Evolutionary conservation across 306 rosid species (phyloP), one percentile per base, ranked within the genome.

Genomic region (Vigna radiata): DNA sequence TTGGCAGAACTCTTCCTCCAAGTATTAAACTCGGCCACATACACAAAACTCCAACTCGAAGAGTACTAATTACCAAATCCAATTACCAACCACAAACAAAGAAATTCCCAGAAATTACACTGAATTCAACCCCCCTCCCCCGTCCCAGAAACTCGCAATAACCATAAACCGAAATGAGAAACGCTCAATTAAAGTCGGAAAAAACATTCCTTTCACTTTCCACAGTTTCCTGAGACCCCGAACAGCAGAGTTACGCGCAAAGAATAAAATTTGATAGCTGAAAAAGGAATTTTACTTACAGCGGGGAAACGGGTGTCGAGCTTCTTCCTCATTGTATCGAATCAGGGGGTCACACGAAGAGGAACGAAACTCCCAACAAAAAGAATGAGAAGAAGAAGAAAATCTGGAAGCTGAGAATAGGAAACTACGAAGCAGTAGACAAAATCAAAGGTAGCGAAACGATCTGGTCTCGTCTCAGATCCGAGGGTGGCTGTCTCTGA

Each of bases 241-340:
- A 72, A 71, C 72, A 83, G 49, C 31, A 67, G 3, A 61, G 31
- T 8, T 52, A 46, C 56, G 76, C 0, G 18, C 53, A 64, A 77
- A 70, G 36, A 37, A 12, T 1, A 17, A 68, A 77, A 21, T 5
- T 4, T 31, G 23, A 21, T 5, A 16, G 25, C 27, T 29, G n/a
- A 21, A 17, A 79, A 46, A 49, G 4, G 1, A 10, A 77, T 63
- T 69, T 47, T 11, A 90, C 96, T 88, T 86, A 94, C 97, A 3
- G 98, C 98, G 50, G 98, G 98, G 73, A 94, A 94, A 82, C 98
- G 96, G 63, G 98, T 94, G 77, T 91, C 97, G 75, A 91, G 97
- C 88, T 91, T 94, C 90, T 94, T 94, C 98, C 85, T 91, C 98
- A 94, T 94, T 82, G 86, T 81, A 85, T 62, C 83, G 81, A 88